Evolutionary conservation across 495 filamentous ascomycete species (phyloP).

Genomic region (Viridothelium virens): DNA sequence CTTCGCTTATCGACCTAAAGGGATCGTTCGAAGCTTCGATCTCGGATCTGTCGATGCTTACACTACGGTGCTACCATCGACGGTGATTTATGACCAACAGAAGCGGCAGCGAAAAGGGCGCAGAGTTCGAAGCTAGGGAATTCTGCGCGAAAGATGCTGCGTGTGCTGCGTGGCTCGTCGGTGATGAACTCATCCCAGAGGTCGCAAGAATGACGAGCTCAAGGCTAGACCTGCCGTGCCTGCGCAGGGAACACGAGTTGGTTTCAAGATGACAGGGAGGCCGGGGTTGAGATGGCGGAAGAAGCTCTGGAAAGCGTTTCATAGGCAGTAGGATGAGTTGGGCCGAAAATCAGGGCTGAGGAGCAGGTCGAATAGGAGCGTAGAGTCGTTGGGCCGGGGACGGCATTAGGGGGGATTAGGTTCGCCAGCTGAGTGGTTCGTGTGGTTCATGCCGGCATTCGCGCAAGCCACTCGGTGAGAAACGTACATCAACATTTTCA

Average conservation of each 20-base stretch:
- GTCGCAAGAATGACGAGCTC: background rate
- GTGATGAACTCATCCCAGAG: background rate
- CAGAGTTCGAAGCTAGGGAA: background rate
- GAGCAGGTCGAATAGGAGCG: background rate
- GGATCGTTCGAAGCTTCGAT: background rate
- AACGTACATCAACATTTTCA: background rate
- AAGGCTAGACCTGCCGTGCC: background rate
- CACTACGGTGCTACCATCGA: too few relatives aligned
- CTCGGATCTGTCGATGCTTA: background rate
- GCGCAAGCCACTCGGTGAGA: background rate
- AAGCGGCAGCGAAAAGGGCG: background rate
- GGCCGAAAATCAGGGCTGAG: background rate
- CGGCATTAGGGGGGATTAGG: background rate
- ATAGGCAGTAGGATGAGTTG: background rate
- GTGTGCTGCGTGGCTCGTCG: too few relatives aligned
- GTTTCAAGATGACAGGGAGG: background rate
- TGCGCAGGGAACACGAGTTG: background rate
- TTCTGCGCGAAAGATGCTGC: too few relatives aligned
- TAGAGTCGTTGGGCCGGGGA: background rate
- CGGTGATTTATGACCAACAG: too few relatives aligned
- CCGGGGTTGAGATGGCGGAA: background rate
- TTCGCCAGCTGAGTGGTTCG: slow-evolving; percentile 7
- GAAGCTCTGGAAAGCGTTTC: background rate
- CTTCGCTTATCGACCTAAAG: background rate
- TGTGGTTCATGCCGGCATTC: background rate